phyloP scores from a whole-genome alignment of 2,329 filamentous ascomycete species.

The Aspergillus costaricaensis region DNA sequence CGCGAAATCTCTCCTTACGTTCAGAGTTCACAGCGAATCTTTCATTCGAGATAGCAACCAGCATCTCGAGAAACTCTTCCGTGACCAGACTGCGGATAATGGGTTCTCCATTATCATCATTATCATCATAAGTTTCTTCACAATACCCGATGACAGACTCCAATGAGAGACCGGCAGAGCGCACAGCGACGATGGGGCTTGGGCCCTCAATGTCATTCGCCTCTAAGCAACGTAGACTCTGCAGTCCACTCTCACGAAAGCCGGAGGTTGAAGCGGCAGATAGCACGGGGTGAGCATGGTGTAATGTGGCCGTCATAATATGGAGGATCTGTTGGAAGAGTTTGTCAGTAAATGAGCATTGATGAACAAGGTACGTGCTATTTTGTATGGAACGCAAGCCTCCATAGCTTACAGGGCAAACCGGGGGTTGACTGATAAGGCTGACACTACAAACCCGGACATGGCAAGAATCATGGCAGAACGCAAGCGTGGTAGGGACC shows the following conservation, averaged over 20 bases:
- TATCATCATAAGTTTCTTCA: constrained; percentile 27
- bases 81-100: constrained; percentile 60
- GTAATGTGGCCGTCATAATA: constrained; percentile 72
- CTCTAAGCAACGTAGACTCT: constrained; percentile 58
- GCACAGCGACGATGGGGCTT: constrained; percentile 78
- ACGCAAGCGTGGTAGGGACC: constrained; percentile 61
- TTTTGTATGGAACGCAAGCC: background rate
- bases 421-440: no score
- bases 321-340: constrained; percentile 75
- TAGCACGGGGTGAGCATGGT: constrained; percentile 74
- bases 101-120: constrained; percentile 36
- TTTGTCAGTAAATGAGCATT: constrained; percentile 24
- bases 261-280: constrained; percentile 76
- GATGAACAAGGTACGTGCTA: background rate
- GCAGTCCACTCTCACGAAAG: constrained; percentile 85
- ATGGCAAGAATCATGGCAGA: background rate
- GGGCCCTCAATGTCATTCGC: constrained; percentile 43
- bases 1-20: constrained; percentile 43
- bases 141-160: constrained; percentile 74
- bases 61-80: constrained; percentile 65
- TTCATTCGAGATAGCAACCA: constrained; percentile 72
- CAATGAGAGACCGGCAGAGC: constrained; percentile 78
- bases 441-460: no score
- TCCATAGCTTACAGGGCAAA: background rate
- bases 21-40: constrained; percentile 44